Base-by-base conservation (phyloP, 768 basidiomycete genomes). In the Rickenella mellea region DNA sequence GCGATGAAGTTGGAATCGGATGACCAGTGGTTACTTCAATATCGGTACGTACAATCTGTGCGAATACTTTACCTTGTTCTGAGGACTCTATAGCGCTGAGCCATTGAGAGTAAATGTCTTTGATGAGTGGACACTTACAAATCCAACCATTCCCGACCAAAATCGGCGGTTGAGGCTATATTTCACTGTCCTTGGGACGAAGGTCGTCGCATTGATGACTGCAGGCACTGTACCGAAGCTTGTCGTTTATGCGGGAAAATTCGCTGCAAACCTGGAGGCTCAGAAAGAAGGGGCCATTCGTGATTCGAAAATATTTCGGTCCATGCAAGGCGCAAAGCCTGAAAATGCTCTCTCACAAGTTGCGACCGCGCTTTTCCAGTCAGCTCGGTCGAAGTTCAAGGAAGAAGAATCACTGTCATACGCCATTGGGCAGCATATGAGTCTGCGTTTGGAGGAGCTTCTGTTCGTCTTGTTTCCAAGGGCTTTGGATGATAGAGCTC, bases 311-410 rank as follows among this genome's bases (percentile, higher is more conserved):
- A 78, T 81, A 1, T 92, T 86, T 68, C 70, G 82, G 19, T 70
- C 73, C n/a, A 76, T 78, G 11, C 74, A 74, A n/a, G 66, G 71
- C 5, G 80, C 83, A 5, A 81, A 76, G 52, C 83, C 83, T 6
- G 80, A 80, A 39, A 89, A 88, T 48, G 80, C 88, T 2, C 65
- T 92, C 12, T 86, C 85, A 1, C 76, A 83, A 10, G 86, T 91
- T n/a, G 88, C 89, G 1, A 78, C 84, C 48, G 84, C 87, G 24
- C 85, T 90, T 77, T 59, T 91, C 28, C 67, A 73, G 42, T 83
- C 85, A 0, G 83, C 88, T 21, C 73, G 78, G 30, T 77, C 66
- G 31, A 74, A 78, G 17, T 74, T 88, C 59, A 80, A 74, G 49
- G 85, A 86, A 59, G 68, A 71, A 11, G 83, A 82, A 44, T 59